Evolutionary conservation across 768 basidiomycete species (phyloP).

Genomic region (Serendipita sp.): DNA sequence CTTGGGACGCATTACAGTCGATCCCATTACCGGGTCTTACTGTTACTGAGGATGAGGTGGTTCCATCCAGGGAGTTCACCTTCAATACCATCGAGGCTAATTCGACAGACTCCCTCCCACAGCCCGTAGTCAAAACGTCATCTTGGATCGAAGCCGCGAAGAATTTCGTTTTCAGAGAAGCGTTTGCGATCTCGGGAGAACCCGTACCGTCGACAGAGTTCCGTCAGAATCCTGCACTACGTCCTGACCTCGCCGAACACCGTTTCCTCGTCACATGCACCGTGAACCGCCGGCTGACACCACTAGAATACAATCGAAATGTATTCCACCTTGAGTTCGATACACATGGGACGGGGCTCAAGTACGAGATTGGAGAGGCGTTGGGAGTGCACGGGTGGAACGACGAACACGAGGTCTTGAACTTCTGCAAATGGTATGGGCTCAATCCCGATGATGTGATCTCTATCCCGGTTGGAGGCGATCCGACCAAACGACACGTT

Average conservation of each 20-base stretch:
- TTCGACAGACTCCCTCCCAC: constrained; percentile 25
- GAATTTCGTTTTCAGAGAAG: constrained; percentile 74
- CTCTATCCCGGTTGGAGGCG: constrained; percentile 56
- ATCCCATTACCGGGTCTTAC: constrained; percentile 27
- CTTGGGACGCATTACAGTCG: constrained; percentile 54
- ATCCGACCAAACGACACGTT: constrained; percentile 58
- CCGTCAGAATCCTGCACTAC: constrained; percentile 51
- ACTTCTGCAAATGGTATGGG: constrained; percentile 88
- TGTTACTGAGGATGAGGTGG: constrained; percentile 23
- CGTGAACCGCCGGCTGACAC: constrained; percentile 89
- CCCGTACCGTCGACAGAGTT: constrained; percentile 28
- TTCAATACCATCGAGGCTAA: constrained; percentile 64
- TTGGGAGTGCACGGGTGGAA: constrained; percentile 98
- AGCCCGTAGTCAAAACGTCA: constrained; percentile 35
- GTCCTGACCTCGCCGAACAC: constrained; percentile 74
- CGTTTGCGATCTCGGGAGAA: constrained; percentile 38
- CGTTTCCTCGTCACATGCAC: constrained; percentile 88
- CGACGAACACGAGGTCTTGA: constrained; percentile 68
- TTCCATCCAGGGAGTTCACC: constrained; percentile 35
- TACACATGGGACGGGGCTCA: constrained; percentile 78
- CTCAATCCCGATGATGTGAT: constrained; percentile 64
- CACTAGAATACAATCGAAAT: constrained; percentile 90
- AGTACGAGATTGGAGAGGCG: constrained; percentile 92
- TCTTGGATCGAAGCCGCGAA: constrained; percentile 81
- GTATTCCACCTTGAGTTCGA: constrained; percentile 98